Evolutionary conservation across 106 monocot species (phyloP), one percentile per base, ranked within the genome.

Genomic region (Xerophyta viscosa): DNA sequence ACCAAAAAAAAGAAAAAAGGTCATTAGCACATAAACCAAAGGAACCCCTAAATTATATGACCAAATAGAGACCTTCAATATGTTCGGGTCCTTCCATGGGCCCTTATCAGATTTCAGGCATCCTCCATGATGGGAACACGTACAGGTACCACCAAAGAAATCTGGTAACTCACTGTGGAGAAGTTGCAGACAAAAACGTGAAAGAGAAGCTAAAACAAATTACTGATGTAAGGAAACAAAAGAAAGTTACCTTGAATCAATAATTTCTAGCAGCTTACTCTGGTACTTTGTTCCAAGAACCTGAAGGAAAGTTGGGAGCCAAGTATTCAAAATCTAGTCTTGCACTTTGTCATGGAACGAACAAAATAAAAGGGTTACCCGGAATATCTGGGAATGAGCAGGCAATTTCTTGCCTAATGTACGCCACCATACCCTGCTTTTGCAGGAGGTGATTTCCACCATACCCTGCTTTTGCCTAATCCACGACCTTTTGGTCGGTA

Each of bases 221-320:
- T 8, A 17, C 43, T 36, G 11, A 5, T 36, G 11, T 36, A 36
- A 36, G 11, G 11, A 36, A 10, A 25, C 24, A 23, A 24, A 9
- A 3, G 8, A 31, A 31, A 39, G 2, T 41, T 57, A 57, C 57
- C 57, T 57, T 11, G 57, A 30, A 57, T 57, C 57, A 57, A 57
- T 57, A 20, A 57, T 31, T 57, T 57, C 57, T 21, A 57, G 57
- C 37, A 57, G 57, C 57, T 57, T 57, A 14, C 41, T 37, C 57
- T 57, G 57, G 39, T 57, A 57, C 57, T 57, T 57, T 14, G 24
- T 51, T 1, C 51, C 51, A 27, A 51, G 51, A 27, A 51, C 51
- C 51, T 51, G 25, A 24, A 27, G 6, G 23, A 47, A 47, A 47
- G 26, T 28, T 27, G 3, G 15, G 15, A 28, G n/a, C n/a, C n/a